phyloP scores from a whole-genome alignment of 805 yeast species.

The Kodamaea kakaduensis region DNA sequence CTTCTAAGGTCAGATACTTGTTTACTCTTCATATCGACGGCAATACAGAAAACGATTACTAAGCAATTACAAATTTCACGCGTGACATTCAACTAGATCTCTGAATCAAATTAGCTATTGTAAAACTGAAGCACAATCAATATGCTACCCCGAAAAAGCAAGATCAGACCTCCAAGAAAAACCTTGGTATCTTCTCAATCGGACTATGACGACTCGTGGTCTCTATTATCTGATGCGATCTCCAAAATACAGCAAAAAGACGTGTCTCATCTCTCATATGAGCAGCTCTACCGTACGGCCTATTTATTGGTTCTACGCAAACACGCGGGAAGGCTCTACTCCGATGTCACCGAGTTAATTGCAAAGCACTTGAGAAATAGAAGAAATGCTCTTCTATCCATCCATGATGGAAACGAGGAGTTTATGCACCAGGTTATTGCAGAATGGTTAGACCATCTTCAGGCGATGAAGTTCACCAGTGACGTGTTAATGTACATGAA shows the following conservation, averaged over 20 bases:
- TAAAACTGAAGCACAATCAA: constrained; percentile 1
- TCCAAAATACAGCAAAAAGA: constrained; percentile 65
- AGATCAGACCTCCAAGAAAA: constrained; percentile 64
- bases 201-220: constrained; percentile 69
- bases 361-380: constrained; percentile 38
- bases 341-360: constrained; percentile 50
- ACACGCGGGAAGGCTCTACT: constrained; percentile 62
- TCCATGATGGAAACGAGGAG: constrained; percentile 22
- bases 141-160: constrained; percentile 38
- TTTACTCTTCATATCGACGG: no score
- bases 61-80: no score
- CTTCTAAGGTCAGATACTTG: no score
- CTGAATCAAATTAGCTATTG: neutral
- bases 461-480: constrained; percentile 71
- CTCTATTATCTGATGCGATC: constrained; percentile 60
- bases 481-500: constrained; percentile 86
- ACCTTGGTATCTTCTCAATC: constrained; percentile 21
- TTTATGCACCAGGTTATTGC: constrained; percentile 33
- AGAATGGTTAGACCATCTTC: constrained; percentile 70
- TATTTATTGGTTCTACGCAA: constrained; percentile 72
- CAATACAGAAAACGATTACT: no score
- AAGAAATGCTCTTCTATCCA: constrained; percentile 17
- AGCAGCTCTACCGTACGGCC: constrained; percentile 74
- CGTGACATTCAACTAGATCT: no score
- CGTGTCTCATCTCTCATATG: constrained; percentile 74